phyloP scores from a whole-genome alignment of 495 filamentous ascomycete species.

The Aspergillus incahuasiensis region DNA sequence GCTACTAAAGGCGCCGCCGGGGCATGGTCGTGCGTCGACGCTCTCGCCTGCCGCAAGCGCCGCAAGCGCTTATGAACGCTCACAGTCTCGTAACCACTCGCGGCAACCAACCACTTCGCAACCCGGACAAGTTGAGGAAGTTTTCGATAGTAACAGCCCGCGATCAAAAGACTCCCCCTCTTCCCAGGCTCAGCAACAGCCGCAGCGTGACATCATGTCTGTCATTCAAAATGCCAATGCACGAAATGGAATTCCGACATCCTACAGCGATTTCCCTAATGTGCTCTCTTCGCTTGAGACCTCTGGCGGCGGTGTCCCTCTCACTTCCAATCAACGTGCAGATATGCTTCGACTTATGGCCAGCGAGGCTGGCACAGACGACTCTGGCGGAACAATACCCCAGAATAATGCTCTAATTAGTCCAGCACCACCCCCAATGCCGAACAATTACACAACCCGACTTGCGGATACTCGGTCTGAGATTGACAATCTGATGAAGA shows the following conservation, averaged over 20 bases:
- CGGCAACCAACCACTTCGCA: conserved; percentile 34
- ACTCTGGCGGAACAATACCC: conserved; percentile 22
- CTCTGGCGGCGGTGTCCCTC: conserved; percentile 56
- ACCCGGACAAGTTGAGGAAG: conserved; percentile 41
- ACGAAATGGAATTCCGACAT: conserved; percentile 44
- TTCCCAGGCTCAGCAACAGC: conserved; percentile 26
- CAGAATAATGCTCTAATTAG: conserved; percentile 55
- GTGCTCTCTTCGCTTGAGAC: conserved; percentile 69
- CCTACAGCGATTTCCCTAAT: conserved; percentile 63
- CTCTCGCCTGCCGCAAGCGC: conserved; percentile 34
- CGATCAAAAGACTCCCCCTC: conserved; percentile 23
- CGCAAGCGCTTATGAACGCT: conserved; percentile 27
- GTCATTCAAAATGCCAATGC: conserved; percentile 79
- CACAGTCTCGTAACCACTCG: conserved; percentile 29
- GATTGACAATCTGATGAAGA: conserved; percentile 66
- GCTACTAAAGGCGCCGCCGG: conserved; percentile 47
- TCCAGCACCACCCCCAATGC: conserved; percentile 56
- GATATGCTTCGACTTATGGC: conserved; percentile 79
- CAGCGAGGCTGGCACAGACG: conserved; percentile 34
- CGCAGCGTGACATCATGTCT: conserved; percentile 77
- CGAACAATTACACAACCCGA: conserved; percentile 45
- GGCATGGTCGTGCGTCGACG: conserved; percentile 31
- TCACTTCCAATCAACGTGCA: conserved; percentile 73
- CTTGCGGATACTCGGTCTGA: conserved; percentile 63
- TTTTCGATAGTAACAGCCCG: conserved; percentile 39